Conservation (phyloP, 225 moss, liverwort and hornwort genomes). For the Thuidium tamariscinum region DNA sequence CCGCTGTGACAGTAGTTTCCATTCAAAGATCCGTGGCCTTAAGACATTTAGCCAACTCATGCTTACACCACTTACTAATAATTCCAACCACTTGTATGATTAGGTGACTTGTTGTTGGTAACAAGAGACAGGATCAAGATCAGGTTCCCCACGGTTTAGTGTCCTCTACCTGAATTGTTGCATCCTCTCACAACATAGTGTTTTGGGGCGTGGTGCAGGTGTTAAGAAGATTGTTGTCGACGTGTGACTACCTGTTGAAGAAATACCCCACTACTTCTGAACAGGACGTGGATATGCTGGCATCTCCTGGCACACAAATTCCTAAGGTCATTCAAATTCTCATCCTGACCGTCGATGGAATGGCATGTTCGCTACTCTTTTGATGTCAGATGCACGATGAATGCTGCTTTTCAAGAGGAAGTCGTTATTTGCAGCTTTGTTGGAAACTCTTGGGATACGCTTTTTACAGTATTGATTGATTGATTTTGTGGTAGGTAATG, state of each 20-base stretch:
- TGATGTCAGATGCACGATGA: not conserved
- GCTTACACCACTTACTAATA: not conserved
- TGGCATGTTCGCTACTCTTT: not conserved
- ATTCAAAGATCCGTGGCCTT: not conserved
- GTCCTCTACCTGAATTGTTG: not conserved
- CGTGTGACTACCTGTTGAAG: constrained; percentile 50
- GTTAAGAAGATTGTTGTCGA: constrained; percentile 65
- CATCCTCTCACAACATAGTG: not conserved
- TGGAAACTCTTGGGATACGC: not conserved
- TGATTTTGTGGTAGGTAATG: constrained; percentile 20
- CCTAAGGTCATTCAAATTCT: not conserved
- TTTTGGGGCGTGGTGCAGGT: constrained; percentile 20
- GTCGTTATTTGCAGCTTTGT: not conserved
- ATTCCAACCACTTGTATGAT: not conserved
- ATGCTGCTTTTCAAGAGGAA: not conserved
- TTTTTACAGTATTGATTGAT: not conserved
- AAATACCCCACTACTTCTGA: constrained; percentile 66
- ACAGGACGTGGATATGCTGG: constrained; percentile 38
- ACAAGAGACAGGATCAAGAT: not conserved
- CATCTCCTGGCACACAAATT: not conserved
- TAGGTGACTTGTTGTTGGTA: not conserved
- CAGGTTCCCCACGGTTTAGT: not conserved
- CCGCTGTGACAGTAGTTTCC: not conserved
- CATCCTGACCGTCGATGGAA: not conserved
- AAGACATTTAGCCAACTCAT: not conserved